phyloP scores from a whole-genome alignment of 176 grass and related monocot species.

The Triticum monococcum region DNA sequence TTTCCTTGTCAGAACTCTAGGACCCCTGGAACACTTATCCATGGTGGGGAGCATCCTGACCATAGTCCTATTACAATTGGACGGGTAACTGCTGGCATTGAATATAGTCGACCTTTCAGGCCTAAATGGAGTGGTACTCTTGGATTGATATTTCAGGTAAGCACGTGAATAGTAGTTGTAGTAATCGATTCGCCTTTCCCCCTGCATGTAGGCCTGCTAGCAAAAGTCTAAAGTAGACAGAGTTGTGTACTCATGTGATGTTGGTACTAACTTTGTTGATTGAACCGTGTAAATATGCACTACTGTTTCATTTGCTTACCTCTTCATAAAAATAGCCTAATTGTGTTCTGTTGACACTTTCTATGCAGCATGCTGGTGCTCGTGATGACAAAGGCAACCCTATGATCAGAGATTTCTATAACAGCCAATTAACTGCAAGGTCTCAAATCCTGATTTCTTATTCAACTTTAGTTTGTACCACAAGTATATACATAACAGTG shows the following conservation, averaged over 20 bases:
- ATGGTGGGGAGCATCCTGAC: constrained; percentile 70
- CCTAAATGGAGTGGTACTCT: constrained; percentile 88
- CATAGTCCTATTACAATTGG: constrained; percentile 74
- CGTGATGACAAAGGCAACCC: constrained; percentile 78
- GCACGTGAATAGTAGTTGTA: not conserved
- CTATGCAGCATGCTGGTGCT: constrained; percentile 75
- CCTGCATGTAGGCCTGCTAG: not conserved
- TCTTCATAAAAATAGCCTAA: not conserved
- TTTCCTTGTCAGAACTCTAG: constrained; percentile 72
- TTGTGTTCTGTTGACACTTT: not conserved
- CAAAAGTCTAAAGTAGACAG: constrained; percentile 5
- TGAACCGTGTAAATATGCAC: not conserved
- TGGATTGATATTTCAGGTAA: constrained; percentile 93
- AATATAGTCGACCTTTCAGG: constrained; percentile 82
- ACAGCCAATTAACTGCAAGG: constrained; percentile 97
- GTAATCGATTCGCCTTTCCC: not conserved
- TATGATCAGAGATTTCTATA: constrained; percentile 81
- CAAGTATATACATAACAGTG: not conserved
- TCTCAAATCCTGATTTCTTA: constrained; percentile 27
- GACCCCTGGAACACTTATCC: constrained; percentile 83
- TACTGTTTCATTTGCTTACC: not conserved
- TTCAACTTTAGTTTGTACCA: constrained; percentile 25
- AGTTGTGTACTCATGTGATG: not conserved
- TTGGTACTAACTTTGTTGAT: constrained; percentile 9
- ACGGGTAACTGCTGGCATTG: constrained; percentile 74